Percentiles rank a stretch among this genome's conserved stretches.
Conservation (phyloP, 139 green algal genomes). For the Coelastrella sp. region DNA sequence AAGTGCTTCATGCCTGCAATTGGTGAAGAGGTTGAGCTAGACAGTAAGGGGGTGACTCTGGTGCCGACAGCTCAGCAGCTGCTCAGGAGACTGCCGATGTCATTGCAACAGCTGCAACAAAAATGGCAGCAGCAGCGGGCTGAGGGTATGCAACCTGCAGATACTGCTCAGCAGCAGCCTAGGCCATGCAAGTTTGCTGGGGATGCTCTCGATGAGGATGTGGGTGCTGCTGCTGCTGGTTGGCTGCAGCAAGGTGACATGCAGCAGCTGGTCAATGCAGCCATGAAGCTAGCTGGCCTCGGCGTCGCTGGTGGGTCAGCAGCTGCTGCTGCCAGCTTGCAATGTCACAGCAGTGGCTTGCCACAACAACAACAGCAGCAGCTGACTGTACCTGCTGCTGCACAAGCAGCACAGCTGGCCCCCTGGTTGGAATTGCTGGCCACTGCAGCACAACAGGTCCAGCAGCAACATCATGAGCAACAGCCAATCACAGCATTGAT, state of each 20-base stretch:
- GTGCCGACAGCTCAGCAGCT: constrained; percentile 9
- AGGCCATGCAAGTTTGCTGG: not conserved
- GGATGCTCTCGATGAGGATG: not conserved
- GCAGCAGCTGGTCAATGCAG: constrained; percentile 3
- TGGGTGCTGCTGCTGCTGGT: not conserved
- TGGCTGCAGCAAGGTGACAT: constrained; percentile 25
- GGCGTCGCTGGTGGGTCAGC: not conserved
- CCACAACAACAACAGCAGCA: constrained; percentile 24
- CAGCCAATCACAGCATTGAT: not conserved
- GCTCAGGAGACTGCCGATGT: constrained; percentile 12
- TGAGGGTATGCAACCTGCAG: not conserved
- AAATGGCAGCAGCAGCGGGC: not conserved
- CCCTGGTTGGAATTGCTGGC: constrained; percentile 32
- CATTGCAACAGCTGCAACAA: constrained; percentile 2
- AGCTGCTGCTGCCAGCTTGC: not conserved
- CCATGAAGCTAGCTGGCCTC: constrained; percentile 9
- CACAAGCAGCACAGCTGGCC: constrained; percentile 7
- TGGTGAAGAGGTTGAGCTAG: constrained; percentile 17
- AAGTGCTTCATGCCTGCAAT: constrained; percentile 15
- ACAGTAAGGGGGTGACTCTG: not conserved
- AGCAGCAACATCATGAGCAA: not conserved
- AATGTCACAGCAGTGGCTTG: not conserved
- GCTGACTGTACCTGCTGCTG: not conserved
- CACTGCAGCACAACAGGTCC: constrained; percentile 17
- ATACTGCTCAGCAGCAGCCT: not conserved